Percentiles rank a stretch among this genome's conserved stretches.
These are phyloP conservation scores for Pulicaria dysenterica DNA, from an alignment of 129 eudicot species.

Conservation along the genomic window DNA sequence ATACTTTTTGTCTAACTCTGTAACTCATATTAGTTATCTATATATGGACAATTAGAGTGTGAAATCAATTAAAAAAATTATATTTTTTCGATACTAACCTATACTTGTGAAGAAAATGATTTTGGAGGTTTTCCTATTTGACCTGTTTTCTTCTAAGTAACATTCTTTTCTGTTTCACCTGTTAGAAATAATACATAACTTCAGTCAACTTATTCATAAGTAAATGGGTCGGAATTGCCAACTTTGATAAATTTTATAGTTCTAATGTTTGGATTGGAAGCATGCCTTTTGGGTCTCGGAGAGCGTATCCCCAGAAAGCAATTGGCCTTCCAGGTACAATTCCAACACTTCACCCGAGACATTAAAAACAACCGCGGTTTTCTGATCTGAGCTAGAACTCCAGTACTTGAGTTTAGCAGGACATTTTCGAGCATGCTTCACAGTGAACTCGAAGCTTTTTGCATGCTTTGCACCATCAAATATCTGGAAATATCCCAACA, in stretches of 20 bases:
- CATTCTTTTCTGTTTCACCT: background rate
- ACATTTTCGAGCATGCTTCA: constrained; percentile 60
- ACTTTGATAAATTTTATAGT: background rate
- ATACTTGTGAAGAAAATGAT: background rate
- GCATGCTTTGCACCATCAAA: constrained; percentile 31
- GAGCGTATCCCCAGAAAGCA: constrained; percentile 25
- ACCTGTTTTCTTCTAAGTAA: background rate
- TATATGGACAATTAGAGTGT: too few species aligned
- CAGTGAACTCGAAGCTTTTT: constrained; percentile 34
- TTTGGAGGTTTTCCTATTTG: background rate
- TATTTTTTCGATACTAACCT: background rate
- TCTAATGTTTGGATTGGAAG: constrained; percentile 16
- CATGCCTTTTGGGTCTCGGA: constrained; percentile 54
- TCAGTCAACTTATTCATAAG: background rate
- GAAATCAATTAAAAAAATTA: too few species aligned
- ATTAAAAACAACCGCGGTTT: constrained; percentile 45
- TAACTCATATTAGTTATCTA: too few species aligned
- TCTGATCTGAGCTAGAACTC: constrained; percentile 18
- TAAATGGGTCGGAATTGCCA: background rate
- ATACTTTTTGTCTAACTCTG: too few species aligned
- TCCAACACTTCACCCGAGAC: constrained; percentile 56
- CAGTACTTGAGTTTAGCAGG: constrained; percentile 39
- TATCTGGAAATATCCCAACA: constrained; percentile 42
- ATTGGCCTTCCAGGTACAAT: constrained; percentile 28
- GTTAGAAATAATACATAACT: background rate